Percentiles rank a stretch among this genome's conserved stretches.
These are phyloP conservation scores for Lyophyllum semitale DNA, from an alignment of 768 basidiomycete genomes.

Conservation along the genomic window DNA sequence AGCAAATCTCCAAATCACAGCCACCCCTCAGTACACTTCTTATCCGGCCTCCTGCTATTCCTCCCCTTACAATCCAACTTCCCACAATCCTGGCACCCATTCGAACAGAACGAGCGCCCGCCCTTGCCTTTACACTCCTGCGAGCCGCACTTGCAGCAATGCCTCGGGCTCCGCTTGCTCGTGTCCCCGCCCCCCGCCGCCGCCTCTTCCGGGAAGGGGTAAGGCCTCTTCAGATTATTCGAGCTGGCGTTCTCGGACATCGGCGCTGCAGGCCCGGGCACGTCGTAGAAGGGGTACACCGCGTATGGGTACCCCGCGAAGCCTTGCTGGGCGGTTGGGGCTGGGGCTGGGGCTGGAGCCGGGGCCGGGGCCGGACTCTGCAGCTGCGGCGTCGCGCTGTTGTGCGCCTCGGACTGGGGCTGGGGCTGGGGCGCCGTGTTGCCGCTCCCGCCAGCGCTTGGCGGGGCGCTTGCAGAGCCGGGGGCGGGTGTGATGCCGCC, in stretches of 20 bases:
- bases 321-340: too few relatives aligned
- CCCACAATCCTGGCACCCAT: conserved; percentile 82
- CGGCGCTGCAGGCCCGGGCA: background rate
- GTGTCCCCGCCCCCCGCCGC: conserved; percentile 36
- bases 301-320: conserved; percentile 13
- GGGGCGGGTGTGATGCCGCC: conserved; percentile 31
- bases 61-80: conserved; percentile 76
- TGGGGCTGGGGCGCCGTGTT: conserved; percentile 5
- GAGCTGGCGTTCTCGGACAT: background rate
- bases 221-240: conserved; percentile 20
- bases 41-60: conserved; percentile 77
- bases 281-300: conserved; percentile 15
- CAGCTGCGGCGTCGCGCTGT: conserved; percentile 17
- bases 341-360: conserved; percentile 25
- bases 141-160: conserved; percentile 82
- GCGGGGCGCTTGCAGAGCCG: conserved; percentile 3
- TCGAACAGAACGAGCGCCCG: conserved; percentile 71
- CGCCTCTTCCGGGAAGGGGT: conserved; percentile 18
- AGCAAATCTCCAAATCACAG: conserved; percentile 6
- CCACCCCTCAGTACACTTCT: conserved; percentile 66
- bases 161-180: conserved; percentile 65
- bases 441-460: conserved; percentile 3
- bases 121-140: conserved; percentile 85
- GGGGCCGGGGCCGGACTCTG: conserved; percentile 15
- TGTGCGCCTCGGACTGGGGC: conserved; percentile 10